phyloP scores from a whole-genome alignment of 441 rosid genomes.

The Eutrema salsugineum region DNA sequence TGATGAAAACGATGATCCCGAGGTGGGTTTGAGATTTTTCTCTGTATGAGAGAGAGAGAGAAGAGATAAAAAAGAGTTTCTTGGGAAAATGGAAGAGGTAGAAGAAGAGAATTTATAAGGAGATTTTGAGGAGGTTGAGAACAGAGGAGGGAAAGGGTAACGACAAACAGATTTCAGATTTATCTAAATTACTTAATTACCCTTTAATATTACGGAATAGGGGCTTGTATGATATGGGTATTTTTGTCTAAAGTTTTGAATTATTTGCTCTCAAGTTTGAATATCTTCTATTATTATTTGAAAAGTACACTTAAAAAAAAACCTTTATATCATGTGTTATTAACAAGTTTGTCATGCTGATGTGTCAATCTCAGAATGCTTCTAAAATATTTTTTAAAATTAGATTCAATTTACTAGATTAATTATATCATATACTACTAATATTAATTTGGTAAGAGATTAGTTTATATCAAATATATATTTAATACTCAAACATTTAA shows the following conservation, averaged over 20 bases:
- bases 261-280: too few relatives aligned
- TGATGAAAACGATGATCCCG: not conserved
- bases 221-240: not conserved
- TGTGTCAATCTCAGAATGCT: too few relatives aligned
- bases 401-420: too few relatives aligned
- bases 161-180: constrained; percentile 12
- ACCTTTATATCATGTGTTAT: too few relatives aligned
- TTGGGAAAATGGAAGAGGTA: constrained; percentile 6
- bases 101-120: constrained; percentile 22
- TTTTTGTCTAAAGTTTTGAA: not conserved
- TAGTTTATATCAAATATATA: too few relatives aligned
- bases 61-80: not conserved
- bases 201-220: not conserved
- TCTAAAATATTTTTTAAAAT: too few relatives aligned
- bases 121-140: not conserved
- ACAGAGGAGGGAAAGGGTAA: constrained; percentile 27
- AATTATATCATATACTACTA: too few relatives aligned
- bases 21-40: not conserved
- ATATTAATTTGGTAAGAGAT: too few relatives aligned
- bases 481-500: too few relatives aligned
- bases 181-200: not conserved
- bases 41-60: not conserved
- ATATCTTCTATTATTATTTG: too few relatives aligned
- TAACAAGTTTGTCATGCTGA: too few relatives aligned
- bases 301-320: too few relatives aligned